Base-by-base conservation (phyloP, 148 eudicot genomes). In the Cornus suecica region DNA sequence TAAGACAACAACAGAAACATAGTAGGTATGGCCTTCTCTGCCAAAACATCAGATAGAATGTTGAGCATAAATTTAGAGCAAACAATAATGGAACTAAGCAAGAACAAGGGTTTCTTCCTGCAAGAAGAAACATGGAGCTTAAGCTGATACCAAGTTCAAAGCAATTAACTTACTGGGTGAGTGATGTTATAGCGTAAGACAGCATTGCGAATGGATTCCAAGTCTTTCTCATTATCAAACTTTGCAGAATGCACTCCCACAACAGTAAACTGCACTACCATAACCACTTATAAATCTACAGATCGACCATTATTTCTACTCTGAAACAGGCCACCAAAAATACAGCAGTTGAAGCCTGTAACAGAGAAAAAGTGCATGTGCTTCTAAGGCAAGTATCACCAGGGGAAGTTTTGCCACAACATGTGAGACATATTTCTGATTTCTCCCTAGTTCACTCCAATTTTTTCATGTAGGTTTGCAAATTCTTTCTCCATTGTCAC, bases 241-340 rank as follows among this genome's bases (percentile, higher is more conserved):
- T 94, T 94, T 25, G 99, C 99, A 69, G 99, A 94, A 77, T 94
- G 99, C 60, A 94, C 99, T 80, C 99, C 99, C 73, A 94, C 71
- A 72, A 94, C 97, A 77, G 87, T 86, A 80, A 94, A 92, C 99
- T 94, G 91, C 77, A 78, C 25, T 75, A 66, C 56, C 1, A 48
- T 27, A 76, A 76, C 27, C 71, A 58, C 15, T 27, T 70, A 48
- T 32, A 14, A 10, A 42, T 20, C 34, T 26, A 42, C 25, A 64
- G 27, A n/a, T 58, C 1, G 25, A 58, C 23, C 62, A n/a, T 2
- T 14, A 58, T 58, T 58, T 22, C 4, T 58, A 18, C 7, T 58
- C 20, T 58, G 18, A 1, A 22, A 24, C 23, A 58, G n/a, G 5
- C 25, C 2, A 58, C 62, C n/a, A 58, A 58, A 20, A 58, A 58